Conservation (phyloP, 2,329 filamentous ascomycete genomes). For the Diplodia scrobiculata region DNA sequence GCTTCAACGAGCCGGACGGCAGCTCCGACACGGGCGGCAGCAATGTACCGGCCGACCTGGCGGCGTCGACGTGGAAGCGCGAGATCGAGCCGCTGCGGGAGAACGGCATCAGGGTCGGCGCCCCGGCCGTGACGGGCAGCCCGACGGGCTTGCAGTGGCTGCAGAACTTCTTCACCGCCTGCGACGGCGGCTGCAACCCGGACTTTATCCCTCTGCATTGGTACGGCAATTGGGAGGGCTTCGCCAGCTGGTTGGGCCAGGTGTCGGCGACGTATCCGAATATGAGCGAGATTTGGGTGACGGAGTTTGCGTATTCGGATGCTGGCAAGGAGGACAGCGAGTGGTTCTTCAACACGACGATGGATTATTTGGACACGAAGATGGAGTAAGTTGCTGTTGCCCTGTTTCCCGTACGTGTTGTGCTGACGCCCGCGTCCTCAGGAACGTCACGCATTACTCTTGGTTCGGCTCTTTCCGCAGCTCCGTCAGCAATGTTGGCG, state of each 20-base stretch:
- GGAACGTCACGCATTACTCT: slow-evolving; percentile 67
- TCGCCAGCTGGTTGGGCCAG: slow-evolving; percentile 67
- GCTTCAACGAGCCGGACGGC: slow-evolving; percentile 78
- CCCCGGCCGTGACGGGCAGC: slow-evolving; percentile 69
- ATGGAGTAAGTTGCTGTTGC: background rate
- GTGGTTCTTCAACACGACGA: slow-evolving; percentile 66
- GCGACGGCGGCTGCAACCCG: slow-evolving; percentile 48
- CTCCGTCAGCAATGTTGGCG: slow-evolving; percentile 70
- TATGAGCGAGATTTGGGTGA: slow-evolving; percentile 68
- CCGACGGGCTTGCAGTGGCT: slow-evolving; percentile 67
- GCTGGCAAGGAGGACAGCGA: slow-evolving; percentile 61
- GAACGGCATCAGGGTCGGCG: slow-evolving; percentile 67
- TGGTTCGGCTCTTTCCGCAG: slow-evolving; percentile 76
- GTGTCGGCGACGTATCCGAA: slow-evolving; percentile 54
- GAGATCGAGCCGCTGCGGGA: slow-evolving; percentile 70
- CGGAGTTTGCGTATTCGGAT: slow-evolving; percentile 68
- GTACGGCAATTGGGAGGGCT: slow-evolving; percentile 67
- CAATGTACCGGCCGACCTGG: slow-evolving; percentile 59
- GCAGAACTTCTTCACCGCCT: slow-evolving; percentile 64
- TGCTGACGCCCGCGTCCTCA: slow-evolving; percentile 26
- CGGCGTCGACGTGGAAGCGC: slow-evolving; percentile 69
- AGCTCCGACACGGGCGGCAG: slow-evolving; percentile 61
- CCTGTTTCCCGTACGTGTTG: slow-evolving; percentile 5
- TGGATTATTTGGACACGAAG: slow-evolving; percentile 65
- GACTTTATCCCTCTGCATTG: slow-evolving; percentile 58